Base-by-base conservation (phyloP, 192 early-diverging fungal genomes). In the Lobosporangium transversale region DNA sequence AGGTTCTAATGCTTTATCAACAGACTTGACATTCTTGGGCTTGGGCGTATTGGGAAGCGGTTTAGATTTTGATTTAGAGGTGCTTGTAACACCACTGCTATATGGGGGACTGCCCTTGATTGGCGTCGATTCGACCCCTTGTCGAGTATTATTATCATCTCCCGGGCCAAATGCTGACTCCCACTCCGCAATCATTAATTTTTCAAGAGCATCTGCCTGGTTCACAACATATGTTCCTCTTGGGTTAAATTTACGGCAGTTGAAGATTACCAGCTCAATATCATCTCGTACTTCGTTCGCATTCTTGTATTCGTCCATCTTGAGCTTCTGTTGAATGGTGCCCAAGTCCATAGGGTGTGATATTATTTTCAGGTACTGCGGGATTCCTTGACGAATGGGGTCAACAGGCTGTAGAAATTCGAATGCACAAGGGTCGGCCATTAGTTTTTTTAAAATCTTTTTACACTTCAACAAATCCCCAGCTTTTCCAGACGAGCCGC, bases 331-430 rank as follows among this genome's bases (percentile, higher is more conserved):
- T 49, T 67, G 76, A 24, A 92, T 83, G 0, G 91, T 93, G 21
- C 88, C 84, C 3, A 93, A 80, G 63, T 93, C 92, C 87, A 93
- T 93, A 0, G 92, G 92, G 0, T 51, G 20, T 36, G 89, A 90
- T 63, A 94, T 85, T 35, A 92, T 59, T 35, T 87, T 84, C 17
- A 65, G 67, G 58, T 94, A 94, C 14, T 83, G 84, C 0, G 90
- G 90, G 31, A 92, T 81, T 20, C 82, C 82, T 27, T 86, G 73
- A 14, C 31, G 26, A 10, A 62, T 81, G 0, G 88, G 84, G 53
- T 94, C 90, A 1, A 94, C 90, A 20, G 92, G 92, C 30, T 86
- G 82, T 44, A 88, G 66, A 50, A 93, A 92, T 48, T 89, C 83
- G 9, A 82, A 76, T 2, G 91, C 86, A 9, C 83, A 70, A 3